A percentile compares a stretch with the other conserved stretches of the same genome.
Conservation (phyloP, 805 yeast species). For the Metschnikowia picachoensis region DNA sequence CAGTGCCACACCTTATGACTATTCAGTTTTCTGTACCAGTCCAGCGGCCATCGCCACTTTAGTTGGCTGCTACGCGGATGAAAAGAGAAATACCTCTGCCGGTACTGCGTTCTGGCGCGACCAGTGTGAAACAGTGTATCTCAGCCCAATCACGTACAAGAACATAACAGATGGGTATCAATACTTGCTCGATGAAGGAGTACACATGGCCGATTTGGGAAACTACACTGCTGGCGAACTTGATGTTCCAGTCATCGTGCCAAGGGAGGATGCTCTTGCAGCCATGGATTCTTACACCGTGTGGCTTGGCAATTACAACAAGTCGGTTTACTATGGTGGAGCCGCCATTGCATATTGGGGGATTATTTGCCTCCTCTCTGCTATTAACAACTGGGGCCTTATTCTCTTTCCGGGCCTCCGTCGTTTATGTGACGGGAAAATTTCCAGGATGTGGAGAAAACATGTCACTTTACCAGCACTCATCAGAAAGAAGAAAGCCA, state of each 20-base stretch:
- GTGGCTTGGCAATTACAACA: constrained; percentile 36
- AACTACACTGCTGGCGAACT: constrained; percentile 9
- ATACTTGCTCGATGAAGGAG: constrained; percentile 4
- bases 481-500: constrained; percentile 13
- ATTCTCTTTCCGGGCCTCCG: constrained; percentile 36
- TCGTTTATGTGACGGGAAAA: constrained; percentile 26
- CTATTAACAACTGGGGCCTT: constrained; percentile 39
- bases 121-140: constrained; percentile 5
- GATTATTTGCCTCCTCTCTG: constrained; percentile 38
- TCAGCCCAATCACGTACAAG: constrained; percentile 5
- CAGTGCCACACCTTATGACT: constrained; percentile 5
- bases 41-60: constrained; percentile 14
- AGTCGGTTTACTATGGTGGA: constrained; percentile 34
- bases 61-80: constrained; percentile 9
- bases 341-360: constrained; percentile 50
- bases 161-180: constrained; percentile 12
- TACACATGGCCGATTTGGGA: constrained; percentile 7
- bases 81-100: constrained; percentile 1
- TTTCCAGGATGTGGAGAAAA: constrained; percentile 24
- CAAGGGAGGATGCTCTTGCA: constrained; percentile 10
- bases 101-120: constrained; percentile 5
- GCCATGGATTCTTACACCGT: constrained; percentile 26
- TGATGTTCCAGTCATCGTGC: constrained; percentile 24
- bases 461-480: constrained; percentile 29
- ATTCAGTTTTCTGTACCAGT: constrained; percentile 10